Conservation (phyloP, 2,329 filamentous ascomycete genomes). For the Diplodia sapinea region DNA sequence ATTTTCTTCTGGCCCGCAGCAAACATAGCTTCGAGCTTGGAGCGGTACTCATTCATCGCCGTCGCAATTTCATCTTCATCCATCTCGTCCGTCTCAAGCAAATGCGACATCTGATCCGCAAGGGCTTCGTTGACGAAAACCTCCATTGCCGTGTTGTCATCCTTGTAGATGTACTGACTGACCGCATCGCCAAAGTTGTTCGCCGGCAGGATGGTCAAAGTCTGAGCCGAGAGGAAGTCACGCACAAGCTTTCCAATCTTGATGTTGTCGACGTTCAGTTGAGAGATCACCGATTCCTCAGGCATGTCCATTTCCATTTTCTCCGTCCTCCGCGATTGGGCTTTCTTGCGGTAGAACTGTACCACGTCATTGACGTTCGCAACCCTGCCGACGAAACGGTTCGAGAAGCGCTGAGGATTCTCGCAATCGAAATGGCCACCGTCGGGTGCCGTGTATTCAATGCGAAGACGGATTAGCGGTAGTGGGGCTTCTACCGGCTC, state of each 20-base stretch:
- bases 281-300: constrained; percentile 66
- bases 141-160: constrained; percentile 87
- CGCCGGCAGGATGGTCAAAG: constrained; percentile 89
- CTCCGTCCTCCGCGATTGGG: constrained; percentile 53
- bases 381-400: constrained; percentile 86
- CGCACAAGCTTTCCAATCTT: constrained; percentile 88
- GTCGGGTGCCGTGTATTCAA: constrained; percentile 86
- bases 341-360: constrained; percentile 89
- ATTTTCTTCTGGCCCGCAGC: constrained; percentile 65
- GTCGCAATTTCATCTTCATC: constrained; percentile 73
- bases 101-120: constrained; percentile 50
- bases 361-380: constrained; percentile 95
- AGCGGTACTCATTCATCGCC: constrained; percentile 75
- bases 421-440: constrained; percentile 88
- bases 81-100: constrained; percentile 47
- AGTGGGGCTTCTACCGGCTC: constrained; percentile 70
- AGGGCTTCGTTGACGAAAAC: constrained; percentile 54
- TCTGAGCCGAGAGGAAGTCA: constrained; percentile 85
- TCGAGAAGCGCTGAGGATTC: constrained; percentile 95
- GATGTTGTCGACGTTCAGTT: constrained; percentile 72
- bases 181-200: constrained; percentile 93
- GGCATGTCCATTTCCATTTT: constrained; percentile 64
- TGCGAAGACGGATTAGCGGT: constrained; percentile 85
- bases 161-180: constrained; percentile 89
- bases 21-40: constrained; percentile 73